A percentile compares a stretch with the other conserved stretches of the same genome.
phyloP scores from a whole-genome alignment of 2,329 filamentous ascomycete genomes.

The Xylariales sp. region DNA sequence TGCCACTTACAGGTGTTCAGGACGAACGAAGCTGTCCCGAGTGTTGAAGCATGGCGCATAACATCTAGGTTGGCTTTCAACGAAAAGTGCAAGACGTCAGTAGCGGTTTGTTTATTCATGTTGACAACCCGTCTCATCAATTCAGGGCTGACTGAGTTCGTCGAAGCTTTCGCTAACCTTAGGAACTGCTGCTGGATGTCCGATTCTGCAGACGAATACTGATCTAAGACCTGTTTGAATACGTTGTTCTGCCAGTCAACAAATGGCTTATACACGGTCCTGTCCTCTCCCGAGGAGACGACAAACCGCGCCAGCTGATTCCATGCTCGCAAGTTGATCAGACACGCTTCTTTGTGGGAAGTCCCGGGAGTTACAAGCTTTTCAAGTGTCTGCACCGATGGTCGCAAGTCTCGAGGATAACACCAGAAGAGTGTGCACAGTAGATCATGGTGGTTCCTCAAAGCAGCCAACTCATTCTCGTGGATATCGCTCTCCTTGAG shows the following conservation, averaged over 20 bases:
- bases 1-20: conserved; percentile 37
- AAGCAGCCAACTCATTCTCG: conserved; percentile 56
- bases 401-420: conserved; percentile 49
- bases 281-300: conserved; percentile 38
- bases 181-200: conserved; percentile 53
- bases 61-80: conserved; percentile 47
- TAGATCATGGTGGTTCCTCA: conserved; percentile 66
- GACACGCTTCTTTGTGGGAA: conserved; percentile 62
- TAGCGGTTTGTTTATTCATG: conserved; percentile 47
- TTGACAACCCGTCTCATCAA: conserved; percentile 45
- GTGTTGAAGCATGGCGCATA: conserved; percentile 38
- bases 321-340: conserved; percentile 62
- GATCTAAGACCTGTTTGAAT: conserved; percentile 52
- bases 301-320: conserved; percentile 57
- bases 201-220: conserved; percentile 51
- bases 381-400: conserved; percentile 50
- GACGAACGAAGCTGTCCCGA: conserved; percentile 44
- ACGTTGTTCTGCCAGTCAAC: conserved; percentile 53
- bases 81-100: conserved; percentile 48
- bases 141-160: conserved; percentile 31
- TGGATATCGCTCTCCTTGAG: conserved; percentile 58
- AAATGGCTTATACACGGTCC: conserved; percentile 43
- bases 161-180: conserved; percentile 41
- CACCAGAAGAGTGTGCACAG: conserved; percentile 64
- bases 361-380: conserved; percentile 53